phyloP scores from a whole-genome alignment of 192 early-diverging fungal genomes.

The Gamsiella multidivaricata region DNA sequence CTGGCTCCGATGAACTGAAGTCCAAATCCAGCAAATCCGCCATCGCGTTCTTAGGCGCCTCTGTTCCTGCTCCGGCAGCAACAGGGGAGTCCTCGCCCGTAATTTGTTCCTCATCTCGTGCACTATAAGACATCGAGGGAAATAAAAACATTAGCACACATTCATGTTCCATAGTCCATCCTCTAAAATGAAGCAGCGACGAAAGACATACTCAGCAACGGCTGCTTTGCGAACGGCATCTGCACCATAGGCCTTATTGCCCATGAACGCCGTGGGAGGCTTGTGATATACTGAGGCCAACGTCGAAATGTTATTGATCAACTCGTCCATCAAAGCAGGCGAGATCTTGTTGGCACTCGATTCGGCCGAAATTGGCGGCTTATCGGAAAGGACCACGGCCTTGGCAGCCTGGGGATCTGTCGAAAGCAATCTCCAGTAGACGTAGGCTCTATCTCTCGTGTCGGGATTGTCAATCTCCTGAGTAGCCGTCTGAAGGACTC shows the following conservation, averaged over 20 bases:
- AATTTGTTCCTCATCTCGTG: conserved; percentile 58
- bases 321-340: conserved; percentile 83
- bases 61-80: conserved; percentile 50
- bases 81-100: conserved; percentile 54
- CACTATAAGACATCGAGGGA: conserved; percentile 42
- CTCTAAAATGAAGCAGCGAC: background rate
- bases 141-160: conserved; percentile 22
- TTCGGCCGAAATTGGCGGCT: conserved; percentile 85
- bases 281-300: conserved; percentile 97
- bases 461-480: conserved; percentile 94
- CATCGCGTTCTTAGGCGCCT: conserved; percentile 67
- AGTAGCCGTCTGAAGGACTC: conserved; percentile 88
- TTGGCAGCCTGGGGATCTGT: conserved; percentile 94
- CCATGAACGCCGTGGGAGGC: conserved; percentile 82
- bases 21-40: conserved; percentile 80
- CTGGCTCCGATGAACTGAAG: conserved; percentile 66
- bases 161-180: background rate
- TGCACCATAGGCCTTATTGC: conserved; percentile 67
- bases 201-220: conserved; percentile 52
- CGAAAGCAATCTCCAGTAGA: conserved; percentile 97
- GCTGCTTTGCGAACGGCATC: conserved; percentile 62
- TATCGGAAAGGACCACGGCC: conserved; percentile 89
- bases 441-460: conserved; percentile 94
- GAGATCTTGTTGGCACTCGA: conserved; percentile 65
- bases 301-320: conserved; percentile 87